phyloP scores from a whole-genome alignment of 768 basidiomycete genomes.

The Psilocybe tampanensis region DNA sequence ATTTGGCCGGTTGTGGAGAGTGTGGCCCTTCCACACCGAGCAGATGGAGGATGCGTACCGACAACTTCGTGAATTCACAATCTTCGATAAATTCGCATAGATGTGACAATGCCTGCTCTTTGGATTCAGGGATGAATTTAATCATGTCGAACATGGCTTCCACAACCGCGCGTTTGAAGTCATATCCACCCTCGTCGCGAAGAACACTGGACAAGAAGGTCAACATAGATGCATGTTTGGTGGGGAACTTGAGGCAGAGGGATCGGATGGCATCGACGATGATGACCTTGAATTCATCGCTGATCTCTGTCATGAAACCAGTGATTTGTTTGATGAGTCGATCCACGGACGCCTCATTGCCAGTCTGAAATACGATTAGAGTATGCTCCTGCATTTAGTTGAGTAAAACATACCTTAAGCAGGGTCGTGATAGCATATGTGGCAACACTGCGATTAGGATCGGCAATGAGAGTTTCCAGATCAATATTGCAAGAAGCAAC shows the following conservation, averaged over 20 bases:
- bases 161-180: slow-evolving; percentile 98
- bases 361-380: slow-evolving; percentile 59
- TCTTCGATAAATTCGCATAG: slow-evolving; percentile 99
- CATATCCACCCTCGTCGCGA: slow-evolving; percentile 98
- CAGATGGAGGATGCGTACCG: slow-evolving; percentile 93
- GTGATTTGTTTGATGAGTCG: slow-evolving; percentile 99
- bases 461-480: slow-evolving; percentile 94
- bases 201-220: slow-evolving; percentile 95
- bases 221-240: slow-evolving; percentile 96
- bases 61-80: slow-evolving; percentile 99
- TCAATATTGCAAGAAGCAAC: slow-evolving; percentile 95
- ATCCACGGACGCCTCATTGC: slow-evolving; percentile 98
- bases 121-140: slow-evolving; percentile 93
- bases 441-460: slow-evolving; percentile 93
- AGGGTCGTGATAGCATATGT: slow-evolving; percentile 99
- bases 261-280: slow-evolving; percentile 99
- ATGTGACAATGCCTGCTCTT: slow-evolving; percentile 96
- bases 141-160: slow-evolving; percentile 99
- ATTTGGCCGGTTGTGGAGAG: slow-evolving; percentile 95
- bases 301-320: slow-evolving; percentile 98
- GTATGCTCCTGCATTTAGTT: too few relatives aligned
- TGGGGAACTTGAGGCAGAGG: slow-evolving; percentile 97
- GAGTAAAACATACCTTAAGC: slow-evolving; percentile 67
- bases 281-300: slow-evolving; percentile 99
- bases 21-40: slow-evolving; percentile 96